Conservation (phyloP, 345 rosid genomes). For the Acer negundo region DNA sequence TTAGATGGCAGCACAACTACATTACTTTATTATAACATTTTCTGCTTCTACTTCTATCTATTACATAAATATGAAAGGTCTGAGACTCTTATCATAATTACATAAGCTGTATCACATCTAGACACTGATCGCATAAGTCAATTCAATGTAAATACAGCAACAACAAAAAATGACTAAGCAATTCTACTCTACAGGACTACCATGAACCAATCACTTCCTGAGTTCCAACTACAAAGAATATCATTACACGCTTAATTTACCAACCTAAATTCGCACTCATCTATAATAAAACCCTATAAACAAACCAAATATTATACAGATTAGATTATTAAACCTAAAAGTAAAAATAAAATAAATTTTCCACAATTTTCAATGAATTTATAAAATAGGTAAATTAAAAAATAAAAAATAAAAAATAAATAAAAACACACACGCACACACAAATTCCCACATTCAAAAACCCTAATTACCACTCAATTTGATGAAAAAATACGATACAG, state of each 20-base stretch:
- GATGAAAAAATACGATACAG: background rate
- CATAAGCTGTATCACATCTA: background rate
- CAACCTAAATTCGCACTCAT: background rate
- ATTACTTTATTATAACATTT: background rate
- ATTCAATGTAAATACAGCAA: background rate
- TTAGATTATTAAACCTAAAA: background rate
- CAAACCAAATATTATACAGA: background rate
- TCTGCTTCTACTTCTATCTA: background rate
- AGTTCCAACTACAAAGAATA: background rate
- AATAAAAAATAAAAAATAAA: background rate
- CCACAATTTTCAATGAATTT: background rate
- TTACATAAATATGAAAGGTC: background rate
- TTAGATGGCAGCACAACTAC: too few relatives aligned
- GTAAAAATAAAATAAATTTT: background rate
- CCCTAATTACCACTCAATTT: slow-evolving; percentile 12
- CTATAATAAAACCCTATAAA: background rate
- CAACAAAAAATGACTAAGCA: background rate
- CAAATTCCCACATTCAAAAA: background rate
- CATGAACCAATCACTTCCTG: background rate
- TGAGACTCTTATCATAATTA: background rate
- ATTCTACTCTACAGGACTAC: background rate
- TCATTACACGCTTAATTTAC: background rate
- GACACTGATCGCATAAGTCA: background rate
- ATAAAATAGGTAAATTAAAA: background rate
- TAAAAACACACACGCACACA: too few relatives aligned